These are phyloP conservation scores for Colletotrichum orchidophilum DNA, from an alignment of 2,329 filamentous ascomycete species.

Conservation along the genomic window DNA sequence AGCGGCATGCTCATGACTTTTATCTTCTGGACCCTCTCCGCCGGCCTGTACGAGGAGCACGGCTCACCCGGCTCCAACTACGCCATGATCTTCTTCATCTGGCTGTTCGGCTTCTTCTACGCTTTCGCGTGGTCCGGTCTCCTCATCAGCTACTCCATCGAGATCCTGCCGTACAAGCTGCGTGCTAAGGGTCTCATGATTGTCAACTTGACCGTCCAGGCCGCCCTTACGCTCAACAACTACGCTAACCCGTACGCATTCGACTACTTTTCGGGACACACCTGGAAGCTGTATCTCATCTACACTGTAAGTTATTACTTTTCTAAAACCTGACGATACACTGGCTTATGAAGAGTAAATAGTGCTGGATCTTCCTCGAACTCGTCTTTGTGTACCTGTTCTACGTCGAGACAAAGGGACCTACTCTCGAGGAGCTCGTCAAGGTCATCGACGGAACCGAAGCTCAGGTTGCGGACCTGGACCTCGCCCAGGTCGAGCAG, in stretches of 20 bases:
- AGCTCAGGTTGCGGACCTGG: slow-evolving; percentile 57
- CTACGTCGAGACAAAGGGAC: slow-evolving; percentile 69
- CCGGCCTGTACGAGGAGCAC: slow-evolving; percentile 55
- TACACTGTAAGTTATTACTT: slow-evolving; percentile 56
- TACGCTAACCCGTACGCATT: slow-evolving; percentile 66
- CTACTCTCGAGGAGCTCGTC: slow-evolving; percentile 73
- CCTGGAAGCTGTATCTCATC: slow-evolving; percentile 66
- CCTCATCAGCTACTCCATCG: slow-evolving; percentile 62
- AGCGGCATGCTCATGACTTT: slow-evolving; percentile 59
- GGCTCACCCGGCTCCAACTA: slow-evolving; percentile 45
- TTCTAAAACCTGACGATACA: too few relatives aligned
- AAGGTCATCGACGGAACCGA: slow-evolving; percentile 73
- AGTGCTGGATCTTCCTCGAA: slow-evolving; percentile 62
- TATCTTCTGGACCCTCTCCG: slow-evolving; percentile 58
- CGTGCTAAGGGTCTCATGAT: slow-evolving; percentile 63
- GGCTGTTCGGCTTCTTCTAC: slow-evolving; percentile 56
- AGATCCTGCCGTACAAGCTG: slow-evolving; percentile 61
- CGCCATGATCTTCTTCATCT: slow-evolving; percentile 55
- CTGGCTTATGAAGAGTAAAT: background rate
- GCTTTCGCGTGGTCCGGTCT: slow-evolving; percentile 66
- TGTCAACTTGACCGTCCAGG: slow-evolving; percentile 65
- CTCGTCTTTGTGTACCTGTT: slow-evolving; percentile 64
- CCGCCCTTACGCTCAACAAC: slow-evolving; percentile 62
- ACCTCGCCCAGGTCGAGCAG: slow-evolving; percentile 57
- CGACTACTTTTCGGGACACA: slow-evolving; percentile 51